Percentiles rank a stretch among this genome's conserved stretches.
These are phyloP conservation scores for Penicillium macrosclerotiorum DNA, from an alignment of 495 filamentous ascomycete genomes.

Conservation along the genomic window DNA sequence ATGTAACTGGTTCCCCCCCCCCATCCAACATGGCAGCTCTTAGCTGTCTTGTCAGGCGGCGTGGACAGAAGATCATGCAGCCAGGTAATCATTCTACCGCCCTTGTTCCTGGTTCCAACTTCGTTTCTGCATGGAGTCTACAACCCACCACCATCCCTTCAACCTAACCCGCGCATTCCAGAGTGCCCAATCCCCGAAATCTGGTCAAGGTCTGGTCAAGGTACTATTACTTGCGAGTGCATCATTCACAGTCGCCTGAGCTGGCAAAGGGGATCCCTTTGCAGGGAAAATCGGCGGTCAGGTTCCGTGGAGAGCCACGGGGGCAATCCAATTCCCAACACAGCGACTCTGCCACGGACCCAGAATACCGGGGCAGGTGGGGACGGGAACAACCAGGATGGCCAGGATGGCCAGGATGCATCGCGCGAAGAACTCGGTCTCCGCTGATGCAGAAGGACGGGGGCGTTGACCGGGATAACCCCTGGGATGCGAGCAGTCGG, in stretches of 20 bases:
- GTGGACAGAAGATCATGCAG: no score
- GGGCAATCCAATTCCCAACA: not conserved
- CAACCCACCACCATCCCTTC: no score
- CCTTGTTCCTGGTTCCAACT: no score
- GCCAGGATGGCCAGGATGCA: not conserved
- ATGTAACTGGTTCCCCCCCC: no score
- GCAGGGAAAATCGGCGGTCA: conserved; percentile 2
- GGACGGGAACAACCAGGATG: not conserved
- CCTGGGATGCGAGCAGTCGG: no score
- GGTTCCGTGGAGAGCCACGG: not conserved
- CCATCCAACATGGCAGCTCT: no score
- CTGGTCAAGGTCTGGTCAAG: no score
- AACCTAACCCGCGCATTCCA: no score
- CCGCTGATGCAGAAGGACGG: conserved; percentile 5
- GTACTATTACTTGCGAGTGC: not conserved
- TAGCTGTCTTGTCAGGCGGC: no score
- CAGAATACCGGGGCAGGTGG: conserved; percentile 6
- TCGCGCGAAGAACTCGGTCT: not conserved
- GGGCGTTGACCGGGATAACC: not conserved
- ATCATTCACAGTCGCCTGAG: not conserved
- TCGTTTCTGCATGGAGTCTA: no score
- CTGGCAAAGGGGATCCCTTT: not conserved
- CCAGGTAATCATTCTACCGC: no score
- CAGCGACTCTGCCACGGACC: conserved; percentile 1
- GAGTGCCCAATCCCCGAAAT: no score